Evolutionary conservation across 345 rosid genomes (phyloP).

Genomic region (Microthlaspi erraticum): DNA sequence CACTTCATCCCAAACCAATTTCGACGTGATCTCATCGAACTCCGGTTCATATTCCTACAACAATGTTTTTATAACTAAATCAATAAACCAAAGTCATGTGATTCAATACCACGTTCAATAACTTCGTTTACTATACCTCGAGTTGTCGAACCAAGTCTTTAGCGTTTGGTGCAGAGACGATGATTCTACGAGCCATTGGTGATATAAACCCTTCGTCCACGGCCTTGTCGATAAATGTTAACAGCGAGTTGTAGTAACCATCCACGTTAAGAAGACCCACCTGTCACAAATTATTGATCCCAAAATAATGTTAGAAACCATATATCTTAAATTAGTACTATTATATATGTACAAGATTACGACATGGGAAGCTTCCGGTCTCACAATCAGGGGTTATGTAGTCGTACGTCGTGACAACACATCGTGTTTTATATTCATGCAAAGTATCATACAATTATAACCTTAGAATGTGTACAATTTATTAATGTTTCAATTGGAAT

Average conservation of each 20-base stretch:
- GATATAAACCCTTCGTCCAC: slow-evolving; percentile 97
- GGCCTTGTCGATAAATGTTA: slow-evolving; percentile 85
- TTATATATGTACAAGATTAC: slow-evolving; percentile 25
- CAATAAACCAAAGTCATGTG: slow-evolving; percentile 6
- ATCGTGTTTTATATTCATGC: slow-evolving; percentile 29
- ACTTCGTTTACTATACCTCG: slow-evolving; percentile 56
- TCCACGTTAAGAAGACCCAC: slow-evolving; percentile 96
- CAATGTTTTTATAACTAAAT: background rate
- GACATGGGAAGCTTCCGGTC: slow-evolving; percentile 49
- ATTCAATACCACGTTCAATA: background rate
- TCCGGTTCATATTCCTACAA: slow-evolving; percentile 79
- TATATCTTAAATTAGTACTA: background rate
- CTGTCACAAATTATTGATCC: slow-evolving; percentile 46
- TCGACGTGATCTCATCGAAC: slow-evolving; percentile 73
- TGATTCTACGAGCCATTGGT: slow-evolving; percentile 78
- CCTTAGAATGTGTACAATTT: slow-evolving; percentile 22
- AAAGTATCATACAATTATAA: slow-evolving; percentile 1
- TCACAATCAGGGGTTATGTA: slow-evolving; percentile 48
- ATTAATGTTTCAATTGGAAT: background rate
- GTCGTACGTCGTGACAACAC: slow-evolving; percentile 43
- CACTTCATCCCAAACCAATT: slow-evolving; percentile 85
- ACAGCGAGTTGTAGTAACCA: slow-evolving; percentile 86
- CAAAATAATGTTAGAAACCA: slow-evolving; percentile 21
- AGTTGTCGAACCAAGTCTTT: slow-evolving; percentile 78
- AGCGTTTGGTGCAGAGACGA: slow-evolving; percentile 86